These are phyloP conservation scores for Apophysomyces elegans DNA, from an alignment of 371 early-diverging fungal species.

Conservation along the genomic window DNA sequence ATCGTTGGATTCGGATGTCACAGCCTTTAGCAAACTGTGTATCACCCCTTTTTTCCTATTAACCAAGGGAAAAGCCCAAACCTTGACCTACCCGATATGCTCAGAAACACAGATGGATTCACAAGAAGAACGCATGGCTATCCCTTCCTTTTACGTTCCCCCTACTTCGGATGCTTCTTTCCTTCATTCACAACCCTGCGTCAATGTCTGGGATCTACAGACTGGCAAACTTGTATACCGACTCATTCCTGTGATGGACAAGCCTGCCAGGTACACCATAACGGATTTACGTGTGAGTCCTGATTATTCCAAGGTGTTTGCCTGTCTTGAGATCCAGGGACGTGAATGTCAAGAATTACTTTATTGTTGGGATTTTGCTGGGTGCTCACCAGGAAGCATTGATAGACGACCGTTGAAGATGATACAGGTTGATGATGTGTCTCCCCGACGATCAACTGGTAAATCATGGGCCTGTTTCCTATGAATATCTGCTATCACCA, in stretches of 20 bases:
- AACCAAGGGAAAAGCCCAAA: slow-evolving; percentile 43
- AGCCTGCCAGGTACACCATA: slow-evolving; percentile 31
- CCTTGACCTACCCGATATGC: slow-evolving; percentile 14
- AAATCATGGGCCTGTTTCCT: slow-evolving; percentile 49
- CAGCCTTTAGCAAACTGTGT: slow-evolving; percentile 49
- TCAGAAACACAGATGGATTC: slow-evolving; percentile 19
- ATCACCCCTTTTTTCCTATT: slow-evolving; percentile 60
- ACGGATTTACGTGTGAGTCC: slow-evolving; percentile 41
- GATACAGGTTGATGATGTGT: slow-evolving; percentile 21
- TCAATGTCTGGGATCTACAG: slow-evolving; percentile 63
- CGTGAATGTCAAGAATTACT: slow-evolving; percentile 30
- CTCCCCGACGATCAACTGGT: slow-evolving; percentile 18
- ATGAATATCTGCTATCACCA: background rate
- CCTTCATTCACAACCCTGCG: slow-evolving; percentile 37
- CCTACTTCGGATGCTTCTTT: no score
- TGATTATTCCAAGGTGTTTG: slow-evolving; percentile 35
- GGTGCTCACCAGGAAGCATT: background rate
- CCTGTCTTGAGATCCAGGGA: slow-evolving; percentile 38
- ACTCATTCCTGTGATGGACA: slow-evolving; percentile 33
- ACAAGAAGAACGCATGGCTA: background rate
- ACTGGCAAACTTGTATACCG: slow-evolving; percentile 53
- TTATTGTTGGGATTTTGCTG: slow-evolving; percentile 46
- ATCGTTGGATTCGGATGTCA: slow-evolving; percentile 23
- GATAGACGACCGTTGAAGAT: slow-evolving; percentile 9
- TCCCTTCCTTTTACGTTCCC: no score